Percentiles rank a stretch among this genome's conserved stretches.
Evolutionary conservation across 1,284 basidiomycete species (phyloP).

Genomic region (Leccinum subrobustum): DNA sequence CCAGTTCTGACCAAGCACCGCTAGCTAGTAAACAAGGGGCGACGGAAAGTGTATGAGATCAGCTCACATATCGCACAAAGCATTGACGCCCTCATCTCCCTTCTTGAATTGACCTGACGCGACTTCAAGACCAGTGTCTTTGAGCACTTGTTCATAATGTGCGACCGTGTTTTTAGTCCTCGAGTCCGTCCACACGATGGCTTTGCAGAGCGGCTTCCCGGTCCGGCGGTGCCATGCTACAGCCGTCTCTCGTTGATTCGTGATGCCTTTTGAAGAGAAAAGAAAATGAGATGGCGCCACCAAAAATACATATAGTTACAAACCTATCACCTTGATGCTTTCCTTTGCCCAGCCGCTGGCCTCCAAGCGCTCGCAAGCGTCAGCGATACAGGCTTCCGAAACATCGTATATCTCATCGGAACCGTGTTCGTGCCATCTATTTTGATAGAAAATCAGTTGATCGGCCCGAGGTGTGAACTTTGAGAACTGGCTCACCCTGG

Average conservation of each 20-base stretch:
- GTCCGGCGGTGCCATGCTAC: slow-evolving; percentile 92
- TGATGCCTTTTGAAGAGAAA: slow-evolving; percentile 65
- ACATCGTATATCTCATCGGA: slow-evolving; percentile 80
- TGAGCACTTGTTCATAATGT: slow-evolving; percentile 73
- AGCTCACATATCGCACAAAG: slow-evolving; percentile 67
- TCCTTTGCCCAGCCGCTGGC: slow-evolving; percentile 70
- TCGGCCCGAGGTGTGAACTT: not conserved
- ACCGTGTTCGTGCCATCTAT: slow-evolving; percentile 95
- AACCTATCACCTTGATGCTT: slow-evolving; percentile 91
- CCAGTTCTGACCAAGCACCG: slow-evolving; percentile 61
- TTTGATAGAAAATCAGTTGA: not conserved
- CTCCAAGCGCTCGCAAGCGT: slow-evolving; percentile 75
- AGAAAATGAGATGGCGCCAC: not conserved
- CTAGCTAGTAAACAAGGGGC: not conserved
- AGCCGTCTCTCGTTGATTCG: slow-evolving; percentile 97
- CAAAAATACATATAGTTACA: slow-evolving; percentile 28
- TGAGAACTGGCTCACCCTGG: slow-evolving; percentile 59
- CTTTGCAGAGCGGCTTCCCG: slow-evolving; percentile 84
- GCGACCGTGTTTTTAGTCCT: slow-evolving; percentile 85
- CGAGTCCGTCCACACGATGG: slow-evolving; percentile 96
- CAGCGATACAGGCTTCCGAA: slow-evolving; percentile 77
- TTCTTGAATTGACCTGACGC: slow-evolving; percentile 63
- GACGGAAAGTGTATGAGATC: not conserved
- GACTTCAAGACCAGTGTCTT: slow-evolving; percentile 75
- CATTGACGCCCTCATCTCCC: slow-evolving; percentile 67